These are phyloP conservation scores for Vitis vinifera DNA, from an alignment of 164 flowering plant species.

Conservation along the genomic window DNA sequence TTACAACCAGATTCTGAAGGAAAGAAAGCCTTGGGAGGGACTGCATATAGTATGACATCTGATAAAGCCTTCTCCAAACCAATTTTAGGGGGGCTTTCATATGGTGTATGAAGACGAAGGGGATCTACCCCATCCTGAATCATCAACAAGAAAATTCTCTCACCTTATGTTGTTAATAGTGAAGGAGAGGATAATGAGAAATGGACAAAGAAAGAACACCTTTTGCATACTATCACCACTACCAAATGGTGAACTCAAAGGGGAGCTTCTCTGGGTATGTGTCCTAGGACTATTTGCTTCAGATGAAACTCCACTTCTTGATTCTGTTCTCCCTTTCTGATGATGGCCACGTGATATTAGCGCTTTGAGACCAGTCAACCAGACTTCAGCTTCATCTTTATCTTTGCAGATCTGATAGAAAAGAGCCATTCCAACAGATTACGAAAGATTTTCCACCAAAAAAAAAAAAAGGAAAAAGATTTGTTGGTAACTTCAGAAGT, in stretches of 20 bases:
- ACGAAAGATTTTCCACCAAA: too few relatives aligned
- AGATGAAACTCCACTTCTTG: constrained; percentile 20
- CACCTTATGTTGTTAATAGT: neutral
- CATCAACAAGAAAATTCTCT: constrained; percentile 5
- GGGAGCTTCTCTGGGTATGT: constrained; percentile 23
- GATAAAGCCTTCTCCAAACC: constrained; percentile 24
- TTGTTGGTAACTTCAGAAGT: too few relatives aligned
- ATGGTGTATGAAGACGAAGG: constrained; percentile 16
- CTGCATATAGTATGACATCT: constrained; percentile 16
- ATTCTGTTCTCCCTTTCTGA: constrained; percentile 16
- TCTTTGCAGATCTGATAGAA: constrained; percentile 28
- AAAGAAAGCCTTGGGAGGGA: constrained; percentile 20
- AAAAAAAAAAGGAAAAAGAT: too few relatives aligned
- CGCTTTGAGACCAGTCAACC: constrained; percentile 29
- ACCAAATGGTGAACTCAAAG: constrained; percentile 4
- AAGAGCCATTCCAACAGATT: neutral
- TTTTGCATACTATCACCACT: constrained; percentile 25
- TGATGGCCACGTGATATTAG: constrained; percentile 19
- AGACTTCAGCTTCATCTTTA: constrained; percentile 34
- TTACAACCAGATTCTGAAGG: constrained; percentile 21
- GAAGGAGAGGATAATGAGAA: neutral
- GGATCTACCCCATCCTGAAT: constrained; percentile 23
- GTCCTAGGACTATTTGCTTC: constrained; percentile 29
- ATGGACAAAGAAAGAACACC: constrained; percentile 8
- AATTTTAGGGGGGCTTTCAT: constrained; percentile 19